Percentiles rank a stretch among this genome's conserved stretches.
These are phyloP conservation scores for Cladosporium austrohemisphaericum DNA, from an alignment of 2,329 filamentous ascomycete genomes.

Conservation along the genomic window DNA sequence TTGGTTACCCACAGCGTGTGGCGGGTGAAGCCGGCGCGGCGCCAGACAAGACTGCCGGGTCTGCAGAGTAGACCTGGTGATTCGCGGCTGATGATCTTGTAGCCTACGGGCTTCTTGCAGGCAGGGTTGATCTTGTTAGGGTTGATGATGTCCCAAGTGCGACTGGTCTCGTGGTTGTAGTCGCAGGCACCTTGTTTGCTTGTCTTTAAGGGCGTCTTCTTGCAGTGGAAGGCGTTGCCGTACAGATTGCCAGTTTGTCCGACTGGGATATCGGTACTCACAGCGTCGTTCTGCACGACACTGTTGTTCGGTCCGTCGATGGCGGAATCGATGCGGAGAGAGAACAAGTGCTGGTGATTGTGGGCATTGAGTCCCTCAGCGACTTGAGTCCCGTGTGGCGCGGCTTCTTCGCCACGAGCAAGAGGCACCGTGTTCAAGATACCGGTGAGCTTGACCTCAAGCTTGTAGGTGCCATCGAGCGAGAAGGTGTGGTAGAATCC, in stretches of 20 bases:
- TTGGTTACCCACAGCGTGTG: slow-evolving; percentile 55
- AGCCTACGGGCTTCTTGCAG: slow-evolving; percentile 46
- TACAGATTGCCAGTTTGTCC: slow-evolving; percentile 47
- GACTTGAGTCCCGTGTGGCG: slow-evolving; percentile 55
- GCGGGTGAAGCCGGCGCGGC: slow-evolving; percentile 48
- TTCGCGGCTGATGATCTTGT: slow-evolving; percentile 47
- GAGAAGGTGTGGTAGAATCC: slow-evolving; percentile 63
- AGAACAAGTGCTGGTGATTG: slow-evolving; percentile 69
- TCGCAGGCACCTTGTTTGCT: slow-evolving; percentile 23
- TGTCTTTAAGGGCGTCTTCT: slow-evolving; percentile 32
- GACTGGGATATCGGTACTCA: slow-evolving; percentile 41
- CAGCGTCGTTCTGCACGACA: slow-evolving; percentile 48
- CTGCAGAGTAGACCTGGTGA: slow-evolving; percentile 50
- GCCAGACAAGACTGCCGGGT: slow-evolving; percentile 42
- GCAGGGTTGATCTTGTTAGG: slow-evolving; percentile 44
- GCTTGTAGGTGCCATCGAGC: slow-evolving; percentile 57
- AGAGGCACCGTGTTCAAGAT: slow-evolving; percentile 61
- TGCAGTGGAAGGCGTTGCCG: slow-evolving; percentile 59
- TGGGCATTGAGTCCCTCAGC: slow-evolving; percentile 61
- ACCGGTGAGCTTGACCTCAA: slow-evolving; percentile 63
- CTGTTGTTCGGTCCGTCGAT: slow-evolving; percentile 57
- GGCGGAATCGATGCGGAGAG: slow-evolving; percentile 61
- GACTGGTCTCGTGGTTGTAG: slow-evolving; percentile 48
- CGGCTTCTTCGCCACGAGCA: slow-evolving; percentile 41
- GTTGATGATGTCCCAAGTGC: slow-evolving; percentile 54